Base-by-base conservation (phyloP, 208 protist species). In the Endotrypanum monterogeii region DNA sequence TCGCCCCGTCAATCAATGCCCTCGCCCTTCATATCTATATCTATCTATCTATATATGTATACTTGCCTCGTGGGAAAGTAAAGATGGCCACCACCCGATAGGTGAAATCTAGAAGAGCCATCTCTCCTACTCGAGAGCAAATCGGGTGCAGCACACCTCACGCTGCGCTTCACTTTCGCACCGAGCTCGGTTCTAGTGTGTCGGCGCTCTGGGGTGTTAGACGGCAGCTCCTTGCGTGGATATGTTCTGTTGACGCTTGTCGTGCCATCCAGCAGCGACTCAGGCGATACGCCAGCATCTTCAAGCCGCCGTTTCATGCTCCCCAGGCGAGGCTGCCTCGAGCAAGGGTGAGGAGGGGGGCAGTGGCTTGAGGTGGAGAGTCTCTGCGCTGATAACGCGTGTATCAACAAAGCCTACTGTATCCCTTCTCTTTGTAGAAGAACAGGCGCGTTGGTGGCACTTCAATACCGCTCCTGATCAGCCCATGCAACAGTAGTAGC, bases 1-100 rank as follows among this genome's bases (percentile, higher is more conserved):
- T 48, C 44, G 56, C 77, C 57, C 80, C 81, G 71, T 76, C 74
- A 20, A 61, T 76, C 16, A 9, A 39, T 58, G 23, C 83, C 80
- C 11, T n/a, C 25, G 69, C n/a, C n/a, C n/a, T n/a, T n/a, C n/a
- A n/a, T n/a, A n/a, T n/a, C n/a, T n/a, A n/a, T n/a, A n/a, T n/a
- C n/a, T n/a, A n/a, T n/a, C n/a, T n/a, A n/a, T n/a, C n/a, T n/a
- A n/a, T n/a, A n/a, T n/a, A n/a, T n/a, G n/a, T 48, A 14, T 46
- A 14, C 12, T 48, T 48, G 44, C 44, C 44, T 48, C 8, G 44
- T 48, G 12, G 44, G 0, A 48, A 48, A 48, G 12, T 14, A 48
- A 48, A 5, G 44, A 48, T 14, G 12, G 12, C 5, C 12, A 79
- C 51, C 71, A 51, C 25, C 79, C 76, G 23, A 57, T 63, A n/a